Evolutionary conservation across 2,329 filamentous ascomycete species (phyloP), one percentile per base, ranked within the genome.

Genomic region (Verruconis gallopava): DNA sequence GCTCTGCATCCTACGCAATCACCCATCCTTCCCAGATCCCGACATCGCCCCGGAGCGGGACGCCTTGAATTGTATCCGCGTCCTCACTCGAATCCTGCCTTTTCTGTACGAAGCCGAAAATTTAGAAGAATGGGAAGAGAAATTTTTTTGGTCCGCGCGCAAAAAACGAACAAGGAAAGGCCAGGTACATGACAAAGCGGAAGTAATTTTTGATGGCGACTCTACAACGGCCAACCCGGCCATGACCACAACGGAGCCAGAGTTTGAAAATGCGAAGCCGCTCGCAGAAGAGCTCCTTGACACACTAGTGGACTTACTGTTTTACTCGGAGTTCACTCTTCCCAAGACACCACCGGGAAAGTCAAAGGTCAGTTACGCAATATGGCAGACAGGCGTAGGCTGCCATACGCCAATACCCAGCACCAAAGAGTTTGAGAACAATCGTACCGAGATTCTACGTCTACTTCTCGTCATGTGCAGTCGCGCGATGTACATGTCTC

Each of bases 331-430:
- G 43, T 81, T 98, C 53, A 94, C 89, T 0, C 72, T 95, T 13
- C 84, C 89, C 6, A 75, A 71, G 44, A 73, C 82, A 33, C 71
- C 77, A 12, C 71, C 77, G 44, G 75, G 76, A 42, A 85, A 81
- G 55, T 73, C 74, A 48, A 93, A 91, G 58, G 82, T 95, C 43
- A 82, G 81, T 5, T 94, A 91, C 62, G 81, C 85, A 42, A 96
- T 98, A 57, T 98, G 91, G 91, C 86, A 95, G 64, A 96, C 85
- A 55, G 91, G 91, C 37, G 89, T 98, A 21, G 91, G 91, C 12
- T 96, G 89, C 67, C 93, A 94, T 59, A 84, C 82, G 13, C 77
- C 86, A 4, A 78, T 93, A 51, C 80, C 80, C 6, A 89, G 86
- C 3, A 95, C 80, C 40, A 93, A 85, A 59, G 88, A 96, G 53